These are phyloP conservation scores for Ilex aquifolium DNA, from an alignment of 257 asterid genomes.

Conservation along the genomic window DNA sequence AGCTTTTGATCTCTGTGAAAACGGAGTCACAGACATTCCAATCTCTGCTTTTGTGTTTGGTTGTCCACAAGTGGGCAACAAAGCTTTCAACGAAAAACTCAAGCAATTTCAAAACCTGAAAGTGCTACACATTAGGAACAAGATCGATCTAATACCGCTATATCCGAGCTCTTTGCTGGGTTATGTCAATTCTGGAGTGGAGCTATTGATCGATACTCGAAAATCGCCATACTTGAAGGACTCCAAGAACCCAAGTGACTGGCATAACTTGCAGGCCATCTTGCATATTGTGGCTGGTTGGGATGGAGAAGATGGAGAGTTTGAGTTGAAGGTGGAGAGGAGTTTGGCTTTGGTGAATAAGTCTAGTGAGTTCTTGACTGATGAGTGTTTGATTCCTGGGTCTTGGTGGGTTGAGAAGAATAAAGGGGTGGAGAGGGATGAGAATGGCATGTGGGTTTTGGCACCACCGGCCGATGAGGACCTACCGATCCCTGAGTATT, in stretches of 20 bases:
- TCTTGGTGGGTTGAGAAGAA: constrained; percentile 97
- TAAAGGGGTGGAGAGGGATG: constrained; percentile 51
- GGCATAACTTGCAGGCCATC: constrained; percentile 89
- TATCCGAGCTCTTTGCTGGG: constrained; percentile 59
- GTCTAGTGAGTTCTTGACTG: constrained; percentile 56
- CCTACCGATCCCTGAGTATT: constrained; percentile 62
- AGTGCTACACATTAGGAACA: constrained; percentile 54
- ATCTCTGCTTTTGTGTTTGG: constrained; percentile 75
- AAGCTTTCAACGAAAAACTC: constrained; percentile 41
- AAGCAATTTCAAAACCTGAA: constrained; percentile 40
- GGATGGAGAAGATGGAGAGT: constrained; percentile 54
- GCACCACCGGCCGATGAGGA: constrained; percentile 56
- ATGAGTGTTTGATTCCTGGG: constrained; percentile 67
- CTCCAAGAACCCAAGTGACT: constrained; percentile 57
- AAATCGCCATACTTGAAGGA: constrained; percentile 64
- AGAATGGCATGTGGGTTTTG: constrained; percentile 63
- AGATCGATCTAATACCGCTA: constrained; percentile 58
- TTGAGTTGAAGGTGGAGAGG: constrained; percentile 63
- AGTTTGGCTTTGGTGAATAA: constrained; percentile 77
- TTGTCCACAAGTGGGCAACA: constrained; percentile 74
- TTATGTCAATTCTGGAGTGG: constrained; percentile 40
- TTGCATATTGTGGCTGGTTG: constrained; percentile 76
- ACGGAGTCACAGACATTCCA: constrained; percentile 61
- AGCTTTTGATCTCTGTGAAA: constrained; percentile 75
- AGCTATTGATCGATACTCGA: constrained; percentile 48